These are phyloP conservation scores for Boletus reticulatus DNA, from an alignment of 768 basidiomycete genomes.

Conservation along the genomic window DNA sequence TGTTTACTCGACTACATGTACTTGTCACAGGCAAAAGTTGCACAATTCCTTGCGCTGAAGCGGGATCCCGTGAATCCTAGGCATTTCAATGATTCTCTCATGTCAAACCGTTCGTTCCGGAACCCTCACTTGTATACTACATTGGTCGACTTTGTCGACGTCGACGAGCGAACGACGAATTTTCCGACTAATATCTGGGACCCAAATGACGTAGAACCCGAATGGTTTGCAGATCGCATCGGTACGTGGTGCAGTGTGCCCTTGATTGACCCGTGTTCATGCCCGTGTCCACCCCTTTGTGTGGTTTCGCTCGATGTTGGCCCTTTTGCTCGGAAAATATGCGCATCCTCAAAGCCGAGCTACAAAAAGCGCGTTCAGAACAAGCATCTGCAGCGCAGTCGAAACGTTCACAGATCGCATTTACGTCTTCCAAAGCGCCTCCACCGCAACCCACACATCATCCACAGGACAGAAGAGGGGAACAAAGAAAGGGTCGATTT, in stretches of 20 bases:
- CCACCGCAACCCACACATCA: constrained; percentile 8
- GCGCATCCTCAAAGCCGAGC: constrained; percentile 46
- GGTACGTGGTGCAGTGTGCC: constrained; percentile 48
- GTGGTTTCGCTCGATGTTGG: constrained; percentile 2
- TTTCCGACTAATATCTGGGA: constrained; percentile 77
- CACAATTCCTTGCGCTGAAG: constrained; percentile 76
- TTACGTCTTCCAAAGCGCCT: constrained; percentile 38
- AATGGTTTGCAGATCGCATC: constrained; percentile 77
- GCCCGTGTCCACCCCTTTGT: constrained; percentile 10
- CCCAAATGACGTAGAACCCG: constrained; percentile 56
- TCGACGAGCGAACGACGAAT: constrained; percentile 84
- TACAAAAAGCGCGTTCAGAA: constrained; percentile 64
- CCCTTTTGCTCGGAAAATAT: constrained; percentile 1
- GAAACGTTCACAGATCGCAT: constrained; percentile 63
- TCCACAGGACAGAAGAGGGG: constrained; percentile 17
- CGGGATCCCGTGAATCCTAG: constrained; percentile 57
- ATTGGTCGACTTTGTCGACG: constrained; percentile 91
- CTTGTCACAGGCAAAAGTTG: constrained; percentile 65
- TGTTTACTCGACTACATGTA: neutral
- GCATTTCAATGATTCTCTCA: constrained; percentile 95
- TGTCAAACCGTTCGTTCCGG: constrained; percentile 89
- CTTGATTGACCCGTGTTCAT: constrained; percentile 27
- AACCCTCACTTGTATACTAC: constrained; percentile 97
- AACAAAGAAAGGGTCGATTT: constrained; percentile 25
- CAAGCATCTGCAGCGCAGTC: constrained; percentile 52